A percentile compares a stretch with the other conserved stretches of the same genome.
phyloP scores from a whole-genome alignment of 73 alveolate genomes.

The Paramecium sexaurelia region DNA sequence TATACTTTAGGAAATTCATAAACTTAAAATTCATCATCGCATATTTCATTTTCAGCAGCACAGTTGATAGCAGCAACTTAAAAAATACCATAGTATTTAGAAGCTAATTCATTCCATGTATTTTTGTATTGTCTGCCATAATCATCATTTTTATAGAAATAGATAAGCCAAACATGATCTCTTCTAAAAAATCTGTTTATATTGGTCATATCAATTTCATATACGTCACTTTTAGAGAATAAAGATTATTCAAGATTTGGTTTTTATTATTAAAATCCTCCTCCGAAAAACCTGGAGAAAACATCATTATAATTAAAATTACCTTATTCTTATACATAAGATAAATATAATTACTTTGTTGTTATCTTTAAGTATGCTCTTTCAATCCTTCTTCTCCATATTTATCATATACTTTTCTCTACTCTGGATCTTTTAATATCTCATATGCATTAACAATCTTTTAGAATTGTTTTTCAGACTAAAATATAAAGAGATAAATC shows the following conservation, averaged over 20 bases:
- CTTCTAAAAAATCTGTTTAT: slow-evolving; percentile 89
- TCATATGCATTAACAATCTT: slow-evolving; percentile 93
- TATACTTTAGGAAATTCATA: slow-evolving; percentile 82
- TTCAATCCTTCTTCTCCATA: slow-evolving; percentile 89
- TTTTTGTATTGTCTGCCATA: slow-evolving; percentile 75
- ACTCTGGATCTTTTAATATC: slow-evolving; percentile 84
- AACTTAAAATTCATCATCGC: slow-evolving; percentile 95
- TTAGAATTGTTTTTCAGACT: slow-evolving; percentile 83
- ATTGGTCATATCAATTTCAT: slow-evolving; percentile 83
- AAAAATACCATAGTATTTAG: slow-evolving; percentile 94
- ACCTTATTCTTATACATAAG: neutral
- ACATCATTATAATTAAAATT: slow-evolving; percentile 80
- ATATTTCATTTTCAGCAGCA: slow-evolving; percentile 95
- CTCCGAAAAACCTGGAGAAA: slow-evolving; percentile 94
- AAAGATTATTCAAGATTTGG: slow-evolving; percentile 82
- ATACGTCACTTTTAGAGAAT: slow-evolving; percentile 92
- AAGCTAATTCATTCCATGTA: slow-evolving; percentile 87
- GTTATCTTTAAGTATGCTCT: slow-evolving; percentile 35
- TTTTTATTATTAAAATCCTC: slow-evolving; percentile 78
- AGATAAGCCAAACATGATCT: slow-evolving; percentile 94
- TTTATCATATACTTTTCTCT: slow-evolving; percentile 84
- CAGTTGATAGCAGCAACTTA: slow-evolving; percentile 97
- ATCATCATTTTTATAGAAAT: slow-evolving; percentile 84
- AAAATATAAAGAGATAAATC: neutral
- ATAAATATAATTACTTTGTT: slow-evolving; percentile 68